These are phyloP conservation scores for Globomyces sp. DNA, from an alignment of 371 early-diverging fungal genomes.

Conservation along the genomic window DNA sequence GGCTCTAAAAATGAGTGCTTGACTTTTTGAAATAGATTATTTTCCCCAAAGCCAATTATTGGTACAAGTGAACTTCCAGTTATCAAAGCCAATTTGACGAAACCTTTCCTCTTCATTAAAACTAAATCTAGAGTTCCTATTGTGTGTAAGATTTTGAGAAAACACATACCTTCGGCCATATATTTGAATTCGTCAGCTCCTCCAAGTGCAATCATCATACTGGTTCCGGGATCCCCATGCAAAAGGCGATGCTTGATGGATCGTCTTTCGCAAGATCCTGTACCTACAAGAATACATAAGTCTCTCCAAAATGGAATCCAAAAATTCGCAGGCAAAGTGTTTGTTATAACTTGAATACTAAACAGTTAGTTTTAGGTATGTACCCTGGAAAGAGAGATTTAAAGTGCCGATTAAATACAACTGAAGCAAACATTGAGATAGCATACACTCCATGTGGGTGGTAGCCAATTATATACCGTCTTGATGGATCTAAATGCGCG, in stretches of 20 bases:
- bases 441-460: constrained; percentile 52
- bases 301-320: constrained; percentile 22
- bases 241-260: constrained; percentile 11
- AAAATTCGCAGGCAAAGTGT: constrained; percentile 34
- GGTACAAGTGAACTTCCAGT: constrained; percentile 74
- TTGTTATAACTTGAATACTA: constrained; percentile 9
- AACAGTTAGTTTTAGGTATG: too few species aligned
- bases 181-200: constrained; percentile 43
- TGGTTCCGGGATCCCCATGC: constrained; percentile 21
- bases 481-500: constrained; percentile 68
- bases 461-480: constrained; percentile 54
- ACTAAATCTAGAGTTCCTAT: constrained; percentile 51
- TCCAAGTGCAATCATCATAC: constrained; percentile 38
- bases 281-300: constrained; percentile 1
- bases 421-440: neutral
- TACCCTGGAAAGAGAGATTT: constrained; percentile 21
- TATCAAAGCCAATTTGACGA: constrained; percentile 77
- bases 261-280: constrained; percentile 27
- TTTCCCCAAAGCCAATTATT: constrained; percentile 79
- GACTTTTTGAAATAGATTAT: constrained; percentile 65
- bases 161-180: constrained; percentile 11
- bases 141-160: neutral
- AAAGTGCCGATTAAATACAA: neutral
- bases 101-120: constrained; percentile 71
- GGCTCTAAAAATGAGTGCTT: constrained; percentile 52